Evolutionary conservation across 805 yeast genomes (phyloP).

Genomic region (Pichia californica): DNA sequence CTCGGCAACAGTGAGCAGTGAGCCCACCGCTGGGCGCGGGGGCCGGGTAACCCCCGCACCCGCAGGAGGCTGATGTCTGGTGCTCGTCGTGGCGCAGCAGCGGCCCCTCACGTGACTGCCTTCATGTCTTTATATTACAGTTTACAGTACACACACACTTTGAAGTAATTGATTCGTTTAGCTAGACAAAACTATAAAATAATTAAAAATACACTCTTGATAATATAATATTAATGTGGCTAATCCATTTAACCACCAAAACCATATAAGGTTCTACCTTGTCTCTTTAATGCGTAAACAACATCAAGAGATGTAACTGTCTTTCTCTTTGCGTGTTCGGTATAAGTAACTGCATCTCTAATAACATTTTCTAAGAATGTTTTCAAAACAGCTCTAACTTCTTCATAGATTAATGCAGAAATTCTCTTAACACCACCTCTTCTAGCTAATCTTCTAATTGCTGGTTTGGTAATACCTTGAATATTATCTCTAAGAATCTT

Average conservation of each 20-base stretch:
- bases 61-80: no score
- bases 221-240: background rate
- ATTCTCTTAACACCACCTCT: slow-evolving; percentile 99
- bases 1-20: no score
- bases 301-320: slow-evolving; percentile 98
- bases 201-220: background rate
- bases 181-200: background rate
- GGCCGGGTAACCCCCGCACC: no score
- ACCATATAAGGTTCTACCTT: slow-evolving; percentile 99
- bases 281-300: slow-evolving; percentile 99
- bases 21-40: no score
- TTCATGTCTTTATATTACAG: no score
- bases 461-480: slow-evolving; percentile 99
- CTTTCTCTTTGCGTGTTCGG: slow-evolving; percentile 99
- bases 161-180: no score
- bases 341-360: slow-evolving; percentile 98
- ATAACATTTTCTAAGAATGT: slow-evolving; percentile 94
- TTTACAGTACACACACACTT: no score
- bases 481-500: slow-evolving; percentile 99
- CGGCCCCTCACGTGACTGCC: no score
- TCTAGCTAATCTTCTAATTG: slow-evolving; percentile 99
- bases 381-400: slow-evolving; percentile 95
- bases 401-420: slow-evolving; percentile 97
- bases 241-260: slow-evolving; percentile 81
- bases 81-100: no score